A percentile compares a stretch with the other conserved stretches of the same genome.
Evolutionary conservation across 352 stramenopile genomes (phyloP).

Genomic region (Phytophthora melonis): DNA sequence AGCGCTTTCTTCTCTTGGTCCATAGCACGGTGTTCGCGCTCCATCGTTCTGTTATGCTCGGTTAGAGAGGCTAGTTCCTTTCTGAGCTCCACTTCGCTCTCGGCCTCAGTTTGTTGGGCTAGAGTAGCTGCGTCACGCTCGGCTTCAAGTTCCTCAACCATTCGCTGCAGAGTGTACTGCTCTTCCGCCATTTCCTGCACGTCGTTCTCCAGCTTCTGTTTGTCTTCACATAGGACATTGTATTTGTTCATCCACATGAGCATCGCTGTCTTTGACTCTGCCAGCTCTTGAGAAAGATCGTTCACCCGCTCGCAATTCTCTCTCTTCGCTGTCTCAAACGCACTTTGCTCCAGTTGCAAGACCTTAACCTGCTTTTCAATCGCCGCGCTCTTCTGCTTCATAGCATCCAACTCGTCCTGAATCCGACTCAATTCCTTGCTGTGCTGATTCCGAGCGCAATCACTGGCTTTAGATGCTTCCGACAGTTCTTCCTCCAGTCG

Average conservation of each 20-base stretch:
- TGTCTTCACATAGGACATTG: constrained; percentile 47
- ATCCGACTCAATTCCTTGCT: constrained; percentile 9
- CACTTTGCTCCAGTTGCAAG: constrained; percentile 14
- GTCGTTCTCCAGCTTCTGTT: constrained; percentile 44
- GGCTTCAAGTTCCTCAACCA: constrained; percentile 34
- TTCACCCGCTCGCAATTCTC: constrained; percentile 19
- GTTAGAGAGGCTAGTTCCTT: constrained; percentile 29
- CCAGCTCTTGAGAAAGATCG: constrained; percentile 49
- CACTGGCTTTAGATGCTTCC: constrained; percentile 7
- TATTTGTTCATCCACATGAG: constrained; percentile 81
- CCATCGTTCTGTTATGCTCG: constrained; percentile 30
- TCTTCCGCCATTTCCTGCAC: constrained; percentile 40
- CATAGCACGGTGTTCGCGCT: constrained; percentile 26
- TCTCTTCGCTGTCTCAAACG: constrained; percentile 26
- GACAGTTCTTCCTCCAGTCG: constrained; percentile 26
- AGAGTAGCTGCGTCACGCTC: constrained; percentile 15
- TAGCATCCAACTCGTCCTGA: constrained; percentile 28
- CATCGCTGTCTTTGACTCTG: constrained; percentile 64
- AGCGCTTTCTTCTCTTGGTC: constrained; percentile 38
- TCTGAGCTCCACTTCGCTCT: constrained; percentile 16
- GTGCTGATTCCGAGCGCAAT: constrained; percentile 14
- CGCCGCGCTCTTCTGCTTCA: constrained; percentile 7
- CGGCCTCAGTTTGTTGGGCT: constrained; percentile 3
- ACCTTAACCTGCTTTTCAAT: constrained; percentile 25
- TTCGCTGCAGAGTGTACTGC: constrained; percentile 38